Evolutionary conservation across 108 stramenopile genomes (phyloP).

Genomic region (Parmales sp.): DNA sequence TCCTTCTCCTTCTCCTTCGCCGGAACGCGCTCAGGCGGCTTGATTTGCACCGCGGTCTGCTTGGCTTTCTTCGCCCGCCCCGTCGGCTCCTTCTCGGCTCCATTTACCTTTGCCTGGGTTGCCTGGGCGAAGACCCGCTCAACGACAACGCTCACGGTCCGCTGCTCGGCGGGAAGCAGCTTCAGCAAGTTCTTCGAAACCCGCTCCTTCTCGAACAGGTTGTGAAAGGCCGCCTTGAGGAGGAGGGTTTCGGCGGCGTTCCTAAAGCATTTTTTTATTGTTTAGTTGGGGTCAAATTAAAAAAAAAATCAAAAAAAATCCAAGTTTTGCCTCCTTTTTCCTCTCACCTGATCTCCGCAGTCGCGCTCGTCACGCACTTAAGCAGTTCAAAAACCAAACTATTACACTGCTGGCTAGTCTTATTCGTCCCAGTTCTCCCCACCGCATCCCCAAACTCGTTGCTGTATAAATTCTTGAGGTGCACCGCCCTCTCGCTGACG

Average conservation of each 20-base stretch:
- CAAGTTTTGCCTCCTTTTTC: too few relatives aligned
- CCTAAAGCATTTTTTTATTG: too few relatives aligned
- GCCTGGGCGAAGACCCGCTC: slow-evolving; percentile 27
- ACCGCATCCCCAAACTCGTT: slow-evolving; percentile 29
- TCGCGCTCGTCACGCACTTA: slow-evolving; percentile 54
- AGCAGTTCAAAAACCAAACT: slow-evolving; percentile 50
- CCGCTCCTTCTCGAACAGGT: slow-evolving; percentile 25
- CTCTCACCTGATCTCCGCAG: slow-evolving; percentile 58
- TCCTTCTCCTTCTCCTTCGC: not conserved
- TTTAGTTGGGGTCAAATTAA: too few relatives aligned
- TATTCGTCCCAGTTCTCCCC: slow-evolving; percentile 2
- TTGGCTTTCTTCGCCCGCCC: too few relatives aligned
- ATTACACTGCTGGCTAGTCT: not conserved
- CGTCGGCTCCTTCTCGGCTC: too few relatives aligned
- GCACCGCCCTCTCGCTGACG: slow-evolving; percentile 22
- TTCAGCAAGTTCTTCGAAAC: slow-evolving; percentile 36
- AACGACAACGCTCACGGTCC: slow-evolving; percentile 52
- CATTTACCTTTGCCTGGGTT: too few relatives aligned
- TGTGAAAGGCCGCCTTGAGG: slow-evolving; percentile 22
- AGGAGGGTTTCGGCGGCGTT: slow-evolving; percentile 54
- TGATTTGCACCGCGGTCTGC: not conserved
- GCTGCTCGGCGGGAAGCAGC: slow-evolving; percentile 68
- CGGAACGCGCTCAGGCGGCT: not conserved
- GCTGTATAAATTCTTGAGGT: slow-evolving; percentile 33
- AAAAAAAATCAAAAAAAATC: too few relatives aligned